Evolutionary conservation across 768 basidiomycete species (phyloP).

Genomic region (Mycena galericulata): DNA sequence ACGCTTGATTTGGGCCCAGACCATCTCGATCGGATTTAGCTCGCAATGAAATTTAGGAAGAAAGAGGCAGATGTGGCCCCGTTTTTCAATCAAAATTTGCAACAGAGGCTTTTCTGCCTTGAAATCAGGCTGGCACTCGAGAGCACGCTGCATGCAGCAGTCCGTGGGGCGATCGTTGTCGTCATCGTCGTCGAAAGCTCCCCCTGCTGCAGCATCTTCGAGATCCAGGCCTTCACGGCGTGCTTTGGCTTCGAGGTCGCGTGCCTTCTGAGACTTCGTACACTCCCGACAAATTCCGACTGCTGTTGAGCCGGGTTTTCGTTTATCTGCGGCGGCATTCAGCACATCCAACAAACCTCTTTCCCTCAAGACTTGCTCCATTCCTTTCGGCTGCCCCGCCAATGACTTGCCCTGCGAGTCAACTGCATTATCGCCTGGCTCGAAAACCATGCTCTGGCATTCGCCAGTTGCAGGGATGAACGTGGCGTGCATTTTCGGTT

Average conservation of each 20-base stretch:
- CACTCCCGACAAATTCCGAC: constrained; percentile 35
- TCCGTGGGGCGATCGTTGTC: constrained; percentile 9
- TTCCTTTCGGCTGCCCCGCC: constrained; percentile 35
- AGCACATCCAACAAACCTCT: constrained; percentile 20
- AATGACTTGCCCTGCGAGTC: constrained; percentile 28
- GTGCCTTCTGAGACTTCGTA: constrained; percentile 29
- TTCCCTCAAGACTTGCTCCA: constrained; percentile 35
- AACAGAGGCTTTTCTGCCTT: constrained; percentile 36
- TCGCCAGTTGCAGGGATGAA: constrained; percentile 29
- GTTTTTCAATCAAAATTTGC: constrained; percentile 35
- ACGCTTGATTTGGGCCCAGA: constrained; percentile 43
- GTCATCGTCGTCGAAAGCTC: constrained; percentile 27
- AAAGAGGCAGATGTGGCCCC: constrained; percentile 39
- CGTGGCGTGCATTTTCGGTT: constrained; percentile 36
- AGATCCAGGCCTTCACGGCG: constrained; percentile 26
- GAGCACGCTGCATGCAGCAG: constrained; percentile 39
- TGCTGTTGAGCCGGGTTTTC: constrained; percentile 15
- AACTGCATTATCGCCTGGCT: constrained; percentile 15
- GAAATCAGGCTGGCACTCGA: constrained; percentile 37
- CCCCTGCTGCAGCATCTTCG: constrained; percentile 19
- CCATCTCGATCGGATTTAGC: constrained; percentile 43
- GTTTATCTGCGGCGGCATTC: constrained; percentile 14
- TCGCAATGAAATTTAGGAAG: constrained; percentile 28
- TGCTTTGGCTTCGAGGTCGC: constrained; percentile 31
- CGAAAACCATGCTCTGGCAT: constrained; percentile 34